phyloP scores from a whole-genome alignment of 2,329 filamentous ascomycete species.

The Claviceps sp. region DNA sequence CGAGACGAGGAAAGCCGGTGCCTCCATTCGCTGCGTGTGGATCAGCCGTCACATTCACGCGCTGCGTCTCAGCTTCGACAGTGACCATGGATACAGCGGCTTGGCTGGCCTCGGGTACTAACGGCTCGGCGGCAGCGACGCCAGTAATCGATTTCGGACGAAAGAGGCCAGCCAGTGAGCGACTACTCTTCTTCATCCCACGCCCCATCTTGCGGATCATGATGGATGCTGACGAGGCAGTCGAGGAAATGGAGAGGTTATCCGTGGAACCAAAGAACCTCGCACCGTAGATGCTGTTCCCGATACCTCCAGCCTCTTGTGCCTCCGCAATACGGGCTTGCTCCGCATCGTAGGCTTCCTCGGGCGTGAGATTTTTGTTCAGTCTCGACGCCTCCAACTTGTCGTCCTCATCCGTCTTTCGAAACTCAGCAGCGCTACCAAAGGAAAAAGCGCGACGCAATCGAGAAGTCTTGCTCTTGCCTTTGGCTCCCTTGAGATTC shows the following conservation, averaged over 20 bases:
- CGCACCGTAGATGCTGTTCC: slow-evolving; percentile 84
- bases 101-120: slow-evolving; percentile 53
- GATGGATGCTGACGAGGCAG: slow-evolving; percentile 76
- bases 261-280: slow-evolving; percentile 87
- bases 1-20: slow-evolving; percentile 72
- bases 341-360: slow-evolving; percentile 68
- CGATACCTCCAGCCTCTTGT: slow-evolving; percentile 85
- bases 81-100: slow-evolving; percentile 93
- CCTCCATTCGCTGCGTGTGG: slow-evolving; percentile 54
- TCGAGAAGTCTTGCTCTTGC: slow-evolving; percentile 75
- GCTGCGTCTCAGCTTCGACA: slow-evolving; percentile 82
- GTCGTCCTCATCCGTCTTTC: slow-evolving; percentile 47
- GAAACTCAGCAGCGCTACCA: slow-evolving; percentile 83
- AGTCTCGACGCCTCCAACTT: slow-evolving; percentile 36
- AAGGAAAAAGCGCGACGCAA: slow-evolving; percentile 91
- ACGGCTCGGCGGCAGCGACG: slow-evolving; percentile 55
- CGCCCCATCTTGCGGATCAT: slow-evolving; percentile 99
- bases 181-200: slow-evolving; percentile 88
- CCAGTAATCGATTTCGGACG: slow-evolving; percentile 85
- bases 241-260: slow-evolving; percentile 84
- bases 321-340: slow-evolving; percentile 83
- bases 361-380: slow-evolving; percentile 48
- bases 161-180: slow-evolving; percentile 88
- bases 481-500: slow-evolving; percentile 63
- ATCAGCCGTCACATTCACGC: slow-evolving; percentile 62